These are phyloP conservation scores for Phytophthora palmivora DNA, from an alignment of 352 stramenopile species.

Conservation along the genomic window DNA sequence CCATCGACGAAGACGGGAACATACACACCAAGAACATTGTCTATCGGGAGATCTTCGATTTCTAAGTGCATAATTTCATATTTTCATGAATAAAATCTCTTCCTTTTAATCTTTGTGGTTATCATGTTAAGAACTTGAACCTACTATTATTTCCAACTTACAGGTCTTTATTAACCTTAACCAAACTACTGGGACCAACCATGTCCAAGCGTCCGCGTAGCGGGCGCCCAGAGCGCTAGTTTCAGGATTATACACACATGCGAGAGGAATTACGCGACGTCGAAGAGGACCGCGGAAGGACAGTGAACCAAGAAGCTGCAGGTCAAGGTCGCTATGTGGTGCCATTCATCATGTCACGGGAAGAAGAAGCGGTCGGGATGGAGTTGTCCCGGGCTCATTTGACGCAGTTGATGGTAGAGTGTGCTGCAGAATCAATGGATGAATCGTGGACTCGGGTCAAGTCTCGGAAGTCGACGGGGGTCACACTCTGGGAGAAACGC, in stretches of 20 bases:
- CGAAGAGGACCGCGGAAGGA: constrained; percentile 25
- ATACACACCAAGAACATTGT: no score
- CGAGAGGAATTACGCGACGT: constrained; percentile 30
- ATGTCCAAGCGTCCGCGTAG: no score
- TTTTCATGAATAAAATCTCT: no score
- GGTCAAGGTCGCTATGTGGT: constrained; percentile 57
- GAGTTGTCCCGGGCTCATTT: constrained; percentile 37
- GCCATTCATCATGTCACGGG: constrained; percentile 54
- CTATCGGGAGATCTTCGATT: no score
- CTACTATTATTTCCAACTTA: no score
- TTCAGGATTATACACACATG: constrained; percentile 37
- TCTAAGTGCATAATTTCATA: no score
- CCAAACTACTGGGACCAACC: no score
- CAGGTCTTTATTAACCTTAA: no score
- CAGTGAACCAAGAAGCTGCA: background rate
- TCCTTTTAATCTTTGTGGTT: no score
- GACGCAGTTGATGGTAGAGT: constrained; percentile 43
- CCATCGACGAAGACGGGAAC: no score
- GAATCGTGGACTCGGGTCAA: constrained; percentile 40
- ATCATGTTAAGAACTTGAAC: no score
- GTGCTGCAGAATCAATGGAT: constrained; percentile 11
- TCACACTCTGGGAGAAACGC: constrained; percentile 64
- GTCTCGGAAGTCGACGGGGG: constrained; percentile 37
- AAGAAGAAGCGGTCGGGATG: constrained; percentile 45
- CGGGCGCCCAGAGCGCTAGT: no score